These are phyloP conservation scores for Nymphaea thermarum DNA, from an alignment of 164 flowering plant genomes.

Conservation along the genomic window DNA sequence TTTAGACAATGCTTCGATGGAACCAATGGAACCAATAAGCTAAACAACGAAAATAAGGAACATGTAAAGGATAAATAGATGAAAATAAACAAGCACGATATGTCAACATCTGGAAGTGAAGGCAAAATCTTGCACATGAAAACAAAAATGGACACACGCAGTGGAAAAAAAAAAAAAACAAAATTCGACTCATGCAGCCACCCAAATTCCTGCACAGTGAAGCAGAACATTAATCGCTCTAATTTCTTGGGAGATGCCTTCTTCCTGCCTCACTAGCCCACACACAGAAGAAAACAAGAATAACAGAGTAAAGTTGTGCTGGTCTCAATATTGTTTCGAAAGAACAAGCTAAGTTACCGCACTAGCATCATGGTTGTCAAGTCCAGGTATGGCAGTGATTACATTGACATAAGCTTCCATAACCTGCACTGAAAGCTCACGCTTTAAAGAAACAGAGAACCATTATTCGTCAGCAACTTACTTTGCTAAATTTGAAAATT, in stretches of 20 bases:
- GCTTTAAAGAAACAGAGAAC: constrained; percentile 27
- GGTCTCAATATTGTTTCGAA: neutral
- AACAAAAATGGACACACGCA: neutral
- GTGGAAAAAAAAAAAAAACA: neutral
- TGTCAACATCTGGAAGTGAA: neutral
- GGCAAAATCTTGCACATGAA: neutral
- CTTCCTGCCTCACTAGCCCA: neutral
- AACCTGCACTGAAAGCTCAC: constrained; percentile 48
- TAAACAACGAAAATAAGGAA: constrained; percentile 15
- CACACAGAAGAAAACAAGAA: neutral
- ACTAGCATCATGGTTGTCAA: constrained; percentile 77
- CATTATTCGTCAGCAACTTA: constrained; percentile 8
- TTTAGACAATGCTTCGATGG: constrained; percentile 83
- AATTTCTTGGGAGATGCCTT: neutral
- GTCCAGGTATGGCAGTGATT: constrained; percentile 66
- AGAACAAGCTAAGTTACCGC: constrained; percentile 32
- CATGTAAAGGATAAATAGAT: neutral
- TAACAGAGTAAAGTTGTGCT: neutral
- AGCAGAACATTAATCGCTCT: too few species aligned
- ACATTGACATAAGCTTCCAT: constrained; percentile 59
- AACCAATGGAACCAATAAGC: constrained; percentile 84
- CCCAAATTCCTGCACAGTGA: too few species aligned
- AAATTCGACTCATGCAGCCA: too few species aligned
- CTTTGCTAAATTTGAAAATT: neutral
- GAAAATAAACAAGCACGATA: too few species aligned